A percentile compares a stretch with the other conserved stretches of the same genome.
phyloP scores from a whole-genome alignment of 805 yeast genomes.

The Geotrichum ghanense region DNA sequence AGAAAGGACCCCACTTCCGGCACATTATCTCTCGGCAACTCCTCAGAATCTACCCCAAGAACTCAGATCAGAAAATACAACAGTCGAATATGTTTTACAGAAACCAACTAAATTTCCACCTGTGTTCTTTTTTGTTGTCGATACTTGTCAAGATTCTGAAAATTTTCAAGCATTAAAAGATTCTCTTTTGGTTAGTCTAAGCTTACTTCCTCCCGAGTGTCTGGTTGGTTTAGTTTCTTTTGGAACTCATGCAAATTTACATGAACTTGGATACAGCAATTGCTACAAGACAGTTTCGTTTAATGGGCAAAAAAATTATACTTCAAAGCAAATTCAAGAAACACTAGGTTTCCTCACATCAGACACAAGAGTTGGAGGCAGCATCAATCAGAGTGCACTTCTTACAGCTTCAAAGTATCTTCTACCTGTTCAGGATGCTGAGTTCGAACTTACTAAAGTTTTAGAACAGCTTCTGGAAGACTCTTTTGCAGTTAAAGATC shows the following conservation, averaged over 20 bases:
- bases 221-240: conserved; percentile 79
- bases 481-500: conserved; percentile 65
- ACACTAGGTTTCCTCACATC: conserved; percentile 39
- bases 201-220: conserved; percentile 79
- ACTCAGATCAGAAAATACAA: conserved; percentile 50
- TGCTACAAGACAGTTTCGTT: conserved; percentile 67
- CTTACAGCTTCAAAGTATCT: conserved; percentile 38
- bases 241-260: conserved; percentile 83
- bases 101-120: conserved; percentile 67
- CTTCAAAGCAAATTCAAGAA: conserved; percentile 39
- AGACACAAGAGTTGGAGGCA: conserved; percentile 13
- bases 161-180: conserved; percentile 76
- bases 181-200: conserved; percentile 60
- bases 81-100: conserved; percentile 78
- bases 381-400: conserved; percentile 7
- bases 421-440: conserved; percentile 59
- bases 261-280: conserved; percentile 59
- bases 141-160: conserved; percentile 79
- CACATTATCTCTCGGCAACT: conserved; percentile 66
- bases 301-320: conserved; percentile 78
- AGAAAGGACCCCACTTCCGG: conserved; percentile 66
- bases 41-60: conserved; percentile 75
- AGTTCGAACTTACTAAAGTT: conserved; percentile 60
- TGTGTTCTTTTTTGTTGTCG: conserved; percentile 76
- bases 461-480: conserved; percentile 61